Evolutionary conservation across 208 protist genomes (phyloP).

Genomic region (Leishmania arabica): DNA sequence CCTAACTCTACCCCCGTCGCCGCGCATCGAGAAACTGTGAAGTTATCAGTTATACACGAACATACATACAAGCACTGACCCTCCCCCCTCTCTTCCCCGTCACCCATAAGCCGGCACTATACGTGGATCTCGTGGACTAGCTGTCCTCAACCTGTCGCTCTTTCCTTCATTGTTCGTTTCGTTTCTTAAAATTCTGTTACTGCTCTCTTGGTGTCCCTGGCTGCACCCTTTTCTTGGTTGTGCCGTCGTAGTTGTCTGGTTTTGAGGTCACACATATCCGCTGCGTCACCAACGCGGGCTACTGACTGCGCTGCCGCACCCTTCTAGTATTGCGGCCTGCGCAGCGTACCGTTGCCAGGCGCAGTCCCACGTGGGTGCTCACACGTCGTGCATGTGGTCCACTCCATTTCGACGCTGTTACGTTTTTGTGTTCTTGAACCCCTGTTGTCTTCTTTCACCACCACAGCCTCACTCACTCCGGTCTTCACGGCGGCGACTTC

Average conservation of each 20-base stretch:
- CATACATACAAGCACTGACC: background rate
- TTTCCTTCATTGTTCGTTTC: background rate
- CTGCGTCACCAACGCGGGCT: background rate
- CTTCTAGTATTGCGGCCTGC: background rate
- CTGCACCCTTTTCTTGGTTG: background rate
- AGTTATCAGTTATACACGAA: background rate
- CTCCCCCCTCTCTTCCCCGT: background rate
- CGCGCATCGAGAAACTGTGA: background rate
- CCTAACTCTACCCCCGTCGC: background rate
- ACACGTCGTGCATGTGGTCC: background rate
- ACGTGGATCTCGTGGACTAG: background rate
- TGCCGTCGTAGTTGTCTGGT: background rate
- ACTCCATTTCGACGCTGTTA: background rate
- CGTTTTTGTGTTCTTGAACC: background rate
- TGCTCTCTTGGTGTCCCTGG: background rate
- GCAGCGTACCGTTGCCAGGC: background rate
- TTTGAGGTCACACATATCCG: background rate
- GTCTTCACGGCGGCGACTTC: background rate
- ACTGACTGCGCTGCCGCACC: background rate
- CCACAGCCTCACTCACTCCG: background rate
- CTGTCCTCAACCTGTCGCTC: background rate
- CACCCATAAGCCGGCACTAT: background rate
- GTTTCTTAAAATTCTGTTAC: background rate
- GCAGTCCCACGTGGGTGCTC: background rate
- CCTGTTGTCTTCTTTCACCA: background rate